Conservation (phyloP, 257 asterid species). For the Plantago elongata region DNA sequence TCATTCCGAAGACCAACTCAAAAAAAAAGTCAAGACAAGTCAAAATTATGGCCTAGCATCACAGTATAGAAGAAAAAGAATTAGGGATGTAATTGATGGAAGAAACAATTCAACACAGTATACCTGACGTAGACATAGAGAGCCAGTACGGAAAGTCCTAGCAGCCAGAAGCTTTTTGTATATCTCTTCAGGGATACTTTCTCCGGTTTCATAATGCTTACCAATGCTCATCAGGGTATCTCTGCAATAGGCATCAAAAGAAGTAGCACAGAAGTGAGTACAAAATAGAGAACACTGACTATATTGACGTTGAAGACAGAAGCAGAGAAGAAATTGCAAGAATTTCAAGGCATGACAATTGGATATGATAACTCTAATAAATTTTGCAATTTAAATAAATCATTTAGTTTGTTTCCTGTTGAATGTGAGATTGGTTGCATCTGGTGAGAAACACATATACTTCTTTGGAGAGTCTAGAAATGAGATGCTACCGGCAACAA, state of each 20-base stretch:
- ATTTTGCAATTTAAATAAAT: too few species aligned
- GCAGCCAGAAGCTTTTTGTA: conserved; percentile 97
- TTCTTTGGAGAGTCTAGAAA: too few species aligned
- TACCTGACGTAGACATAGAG: conserved; percentile 93
- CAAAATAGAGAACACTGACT: too few species aligned
- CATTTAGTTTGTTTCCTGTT: too few species aligned
- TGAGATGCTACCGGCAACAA: too few species aligned
- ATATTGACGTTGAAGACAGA: too few species aligned
- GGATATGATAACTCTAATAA: too few species aligned
- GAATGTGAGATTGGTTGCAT: too few species aligned
- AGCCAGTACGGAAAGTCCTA: conserved; percentile 96
- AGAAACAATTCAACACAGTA: not conserved
- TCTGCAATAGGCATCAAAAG: conserved; percentile 42
- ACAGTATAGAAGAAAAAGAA: too few species aligned
- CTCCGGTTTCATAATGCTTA: conserved; percentile 96
- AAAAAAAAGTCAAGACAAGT: conserved; percentile 1
- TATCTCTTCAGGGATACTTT: conserved; percentile 81
- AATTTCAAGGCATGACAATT: too few species aligned
- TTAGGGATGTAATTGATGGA: not conserved
- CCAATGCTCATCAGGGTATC: conserved; percentile 95
- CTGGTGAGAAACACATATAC: too few species aligned
- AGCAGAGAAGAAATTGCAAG: too few species aligned
- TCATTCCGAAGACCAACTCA: not conserved
- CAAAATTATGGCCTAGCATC: not conserved
- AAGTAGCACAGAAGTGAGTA: not conserved